A percentile compares a stretch with the other conserved stretches of the same genome.
phyloP scores from a whole-genome alignment of 805 yeast species.

The Spathaspora gorwiae region DNA sequence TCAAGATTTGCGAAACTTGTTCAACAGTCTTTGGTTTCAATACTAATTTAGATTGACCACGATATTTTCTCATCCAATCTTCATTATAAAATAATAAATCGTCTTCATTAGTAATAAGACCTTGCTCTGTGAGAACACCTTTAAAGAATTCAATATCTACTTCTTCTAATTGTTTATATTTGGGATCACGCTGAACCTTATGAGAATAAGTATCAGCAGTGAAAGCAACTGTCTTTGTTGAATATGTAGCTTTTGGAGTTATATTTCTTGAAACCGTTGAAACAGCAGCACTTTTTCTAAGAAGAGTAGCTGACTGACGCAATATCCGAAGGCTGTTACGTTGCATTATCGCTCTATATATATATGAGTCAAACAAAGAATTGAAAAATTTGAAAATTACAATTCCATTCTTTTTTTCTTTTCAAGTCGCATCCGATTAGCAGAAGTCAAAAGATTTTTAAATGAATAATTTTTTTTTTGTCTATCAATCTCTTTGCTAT shows the following conservation, averaged over 20 bases:
- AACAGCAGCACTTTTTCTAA: background rate
- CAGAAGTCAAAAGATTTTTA: background rate
- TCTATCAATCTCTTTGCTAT: background rate
- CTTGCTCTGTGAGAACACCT: constrained; percentile 49
- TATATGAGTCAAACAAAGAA: background rate
- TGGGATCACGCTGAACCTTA: constrained; percentile 46
- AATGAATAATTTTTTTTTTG: too few relatives aligned
- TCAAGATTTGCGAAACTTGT: constrained; percentile 71
- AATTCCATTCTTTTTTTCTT: background rate
- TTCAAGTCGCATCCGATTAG: background rate
- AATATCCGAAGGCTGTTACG: background rate
- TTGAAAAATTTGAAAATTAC: background rate
- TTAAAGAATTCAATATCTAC: constrained; percentile 61
- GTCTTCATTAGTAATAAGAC: constrained; percentile 51
- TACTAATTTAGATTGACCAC: constrained; percentile 79
- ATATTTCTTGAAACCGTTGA: background rate
- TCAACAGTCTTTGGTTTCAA: constrained; percentile 78
- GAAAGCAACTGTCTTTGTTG: constrained; percentile 38
- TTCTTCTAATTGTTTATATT: constrained; percentile 48
- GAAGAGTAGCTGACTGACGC: background rate
- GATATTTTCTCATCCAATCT: constrained; percentile 92
- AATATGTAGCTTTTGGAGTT: background rate
- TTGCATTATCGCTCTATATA: background rate
- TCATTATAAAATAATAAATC: constrained; percentile 73
- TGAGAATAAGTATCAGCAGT: constrained; percentile 70